These are phyloP conservation scores for Boletus rubroflammeus DNA, from an alignment of 768 basidiomycete genomes.

Conservation along the genomic window DNA sequence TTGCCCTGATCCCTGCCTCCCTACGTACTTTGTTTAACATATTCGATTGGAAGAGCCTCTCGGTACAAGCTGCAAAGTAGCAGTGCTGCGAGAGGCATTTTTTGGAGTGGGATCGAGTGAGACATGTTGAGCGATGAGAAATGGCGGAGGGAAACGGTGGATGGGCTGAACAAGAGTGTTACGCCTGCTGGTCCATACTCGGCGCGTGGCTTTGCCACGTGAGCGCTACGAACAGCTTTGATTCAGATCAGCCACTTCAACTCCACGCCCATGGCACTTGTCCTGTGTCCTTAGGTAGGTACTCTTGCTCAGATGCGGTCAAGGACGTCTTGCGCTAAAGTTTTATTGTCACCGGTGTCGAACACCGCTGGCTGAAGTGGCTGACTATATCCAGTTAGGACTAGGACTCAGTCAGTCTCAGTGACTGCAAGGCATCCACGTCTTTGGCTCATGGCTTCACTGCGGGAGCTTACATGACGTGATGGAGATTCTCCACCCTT, in stretches of 20 bases:
- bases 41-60: neutral
- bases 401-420: neutral
- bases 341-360: neutral
- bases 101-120: conserved; percentile 12
- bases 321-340: neutral
- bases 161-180: conserved; percentile 34
- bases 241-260: conserved; percentile 18
- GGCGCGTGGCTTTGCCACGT: conserved; percentile 33
- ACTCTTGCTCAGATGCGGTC: neutral
- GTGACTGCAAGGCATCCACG: conserved; percentile 11
- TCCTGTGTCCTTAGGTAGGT: neutral
- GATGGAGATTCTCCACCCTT: conserved; percentile 27
- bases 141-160: conserved; percentile 27
- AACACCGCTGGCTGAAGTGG: neutral
- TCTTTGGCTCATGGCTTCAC: conserved; percentile 18
- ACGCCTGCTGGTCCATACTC: conserved; percentile 29
- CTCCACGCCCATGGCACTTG: neutral
- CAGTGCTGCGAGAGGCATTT: neutral
- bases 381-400: neutral
- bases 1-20: conserved; percentile 24
- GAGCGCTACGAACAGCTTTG: conserved; percentile 20
- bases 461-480: conserved; percentile 14
- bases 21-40: neutral
- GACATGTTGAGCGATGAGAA: conserved; percentile 27
- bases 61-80: neutral